Conservation (phyloP, 176 grass and related monocot genomes). For the Poa annua region DNA sequence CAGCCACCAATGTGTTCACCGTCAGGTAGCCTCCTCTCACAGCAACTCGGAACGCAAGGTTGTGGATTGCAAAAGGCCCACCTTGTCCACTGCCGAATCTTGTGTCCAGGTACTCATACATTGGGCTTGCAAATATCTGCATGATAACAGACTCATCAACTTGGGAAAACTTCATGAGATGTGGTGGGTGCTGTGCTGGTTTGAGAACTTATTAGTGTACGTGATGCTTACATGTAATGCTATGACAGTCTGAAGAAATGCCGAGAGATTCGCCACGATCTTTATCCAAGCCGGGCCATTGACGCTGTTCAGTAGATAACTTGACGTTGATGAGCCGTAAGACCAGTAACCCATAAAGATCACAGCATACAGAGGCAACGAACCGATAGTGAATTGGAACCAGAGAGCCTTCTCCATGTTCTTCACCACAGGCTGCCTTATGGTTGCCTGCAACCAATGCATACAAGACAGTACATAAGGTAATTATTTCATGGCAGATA, state of each 20-base stretch:
- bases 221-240: slow-evolving; percentile 67
- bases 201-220: neutral
- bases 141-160: neutral
- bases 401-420: slow-evolving; percentile 98
- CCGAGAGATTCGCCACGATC: slow-evolving; percentile 64
- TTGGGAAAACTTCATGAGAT: neutral
- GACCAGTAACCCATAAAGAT: slow-evolving; percentile 94
- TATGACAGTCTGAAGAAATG: slow-evolving; percentile 90
- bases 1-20: slow-evolving; percentile 84
- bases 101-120: slow-evolving; percentile 96
- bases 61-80: slow-evolving; percentile 71
- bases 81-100: slow-evolving; percentile 68
- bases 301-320: slow-evolving; percentile 78
- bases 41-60: slow-evolving; percentile 65
- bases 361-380: slow-evolving; percentile 80
- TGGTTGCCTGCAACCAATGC: slow-evolving; percentile 61
- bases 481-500: slow-evolving; percentile 4
- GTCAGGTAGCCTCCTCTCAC: slow-evolving; percentile 91
- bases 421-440: slow-evolving; percentile 87
- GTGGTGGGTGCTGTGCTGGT: too few species aligned
- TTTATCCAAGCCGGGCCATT: slow-evolving; percentile 80
- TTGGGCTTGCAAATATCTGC: slow-evolving; percentile 97
- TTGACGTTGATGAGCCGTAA: slow-evolving; percentile 83
- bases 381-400: slow-evolving; percentile 84
- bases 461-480: slow-evolving; percentile 1